Percentiles rank a stretch among this genome's conserved stretches.
These are phyloP conservation scores for Ogataea henricii DNA, from an alignment of 805 yeast genomes.

Conservation along the genomic window DNA sequence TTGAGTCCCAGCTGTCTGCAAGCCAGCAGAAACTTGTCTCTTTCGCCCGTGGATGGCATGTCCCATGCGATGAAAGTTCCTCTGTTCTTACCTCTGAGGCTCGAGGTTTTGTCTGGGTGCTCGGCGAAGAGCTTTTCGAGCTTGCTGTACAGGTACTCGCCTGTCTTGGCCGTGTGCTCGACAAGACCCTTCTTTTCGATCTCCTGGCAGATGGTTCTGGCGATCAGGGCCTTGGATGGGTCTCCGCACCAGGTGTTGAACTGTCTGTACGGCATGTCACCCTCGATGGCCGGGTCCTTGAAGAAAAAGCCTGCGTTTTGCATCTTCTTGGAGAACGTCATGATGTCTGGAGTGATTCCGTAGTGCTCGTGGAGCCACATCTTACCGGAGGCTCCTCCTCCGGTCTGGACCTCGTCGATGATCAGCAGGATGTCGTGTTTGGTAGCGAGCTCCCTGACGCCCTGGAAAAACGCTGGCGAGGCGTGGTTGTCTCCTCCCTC, in stretches of 20 bases:
- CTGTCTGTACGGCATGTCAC: conserved; percentile 64
- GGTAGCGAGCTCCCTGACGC: conserved; percentile 58
- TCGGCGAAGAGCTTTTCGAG: conserved; percentile 42
- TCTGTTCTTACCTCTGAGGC: conserved; percentile 62
- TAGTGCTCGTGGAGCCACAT: conserved; percentile 77
- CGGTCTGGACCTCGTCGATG: conserved; percentile 75
- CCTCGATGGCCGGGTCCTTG: conserved; percentile 58
- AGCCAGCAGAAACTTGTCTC: conserved; percentile 48
- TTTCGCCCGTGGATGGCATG: conserved; percentile 41
- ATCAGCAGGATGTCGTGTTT: conserved; percentile 61
- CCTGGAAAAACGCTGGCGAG: conserved; percentile 60
- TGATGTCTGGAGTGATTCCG: conserved; percentile 64
- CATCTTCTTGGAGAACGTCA: conserved; percentile 71
- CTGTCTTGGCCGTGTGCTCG: conserved; percentile 50
- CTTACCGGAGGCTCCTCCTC: conserved; percentile 72
- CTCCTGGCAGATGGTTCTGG: conserved; percentile 60
- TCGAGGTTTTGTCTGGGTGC: conserved; percentile 44
- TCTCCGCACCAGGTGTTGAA: conserved; percentile 83
- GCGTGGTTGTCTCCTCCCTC: conserved; percentile 82
- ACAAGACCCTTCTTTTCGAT: conserved; percentile 51
- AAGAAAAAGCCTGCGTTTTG: conserved; percentile 75
- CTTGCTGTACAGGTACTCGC: conserved; percentile 51
- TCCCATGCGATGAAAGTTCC: conserved; percentile 73
- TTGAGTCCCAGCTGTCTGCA: conserved; percentile 59
- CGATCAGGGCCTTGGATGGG: conserved; percentile 66